Evolutionary conservation across 1,139 yeast genomes (phyloP).

Genomic region (Lodderomyces parapsilosis): DNA sequence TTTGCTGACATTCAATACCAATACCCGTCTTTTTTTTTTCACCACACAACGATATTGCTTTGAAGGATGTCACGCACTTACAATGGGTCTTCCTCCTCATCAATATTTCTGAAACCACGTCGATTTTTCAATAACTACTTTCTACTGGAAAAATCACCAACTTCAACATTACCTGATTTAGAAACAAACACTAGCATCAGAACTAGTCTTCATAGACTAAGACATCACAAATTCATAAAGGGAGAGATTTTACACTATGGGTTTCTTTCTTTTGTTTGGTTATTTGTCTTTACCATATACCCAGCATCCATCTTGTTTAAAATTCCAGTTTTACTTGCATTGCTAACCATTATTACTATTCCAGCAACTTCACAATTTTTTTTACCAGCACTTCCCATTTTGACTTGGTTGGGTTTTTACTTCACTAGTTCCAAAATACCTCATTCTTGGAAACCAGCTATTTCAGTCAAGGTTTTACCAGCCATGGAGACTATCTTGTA

Average conservation of each 20-base stretch:
- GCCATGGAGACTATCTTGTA: constrained; percentile 91
- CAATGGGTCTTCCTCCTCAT: neutral
- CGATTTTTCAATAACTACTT: constrained; percentile 51
- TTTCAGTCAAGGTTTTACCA: constrained; percentile 86
- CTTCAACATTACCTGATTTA: constrained; percentile 53
- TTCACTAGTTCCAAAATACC: constrained; percentile 81
- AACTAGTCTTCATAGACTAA: constrained; percentile 47
- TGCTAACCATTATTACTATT: constrained; percentile 47
- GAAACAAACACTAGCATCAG: constrained; percentile 59
- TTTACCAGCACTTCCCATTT: constrained; percentile 79
- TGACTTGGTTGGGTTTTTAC: constrained; percentile 84
- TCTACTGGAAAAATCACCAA: constrained; percentile 58
- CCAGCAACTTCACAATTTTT: constrained; percentile 88
- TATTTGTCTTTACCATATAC: constrained; percentile 51
- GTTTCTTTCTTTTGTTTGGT: constrained; percentile 46
- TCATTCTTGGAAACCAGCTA: constrained; percentile 78
- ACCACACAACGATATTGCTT: too few species aligned
- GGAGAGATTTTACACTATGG: constrained; percentile 54
- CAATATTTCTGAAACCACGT: constrained; percentile 31
- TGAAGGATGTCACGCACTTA: neutral
- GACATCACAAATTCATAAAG: constrained; percentile 46
- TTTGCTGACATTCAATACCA: too few species aligned
- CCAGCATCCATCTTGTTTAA: constrained; percentile 53
- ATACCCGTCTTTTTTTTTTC: too few species aligned
- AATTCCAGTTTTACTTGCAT: constrained; percentile 36